Conservation (phyloP, 768 basidiomycete genomes). For the Leccinum fibrillosum region DNA sequence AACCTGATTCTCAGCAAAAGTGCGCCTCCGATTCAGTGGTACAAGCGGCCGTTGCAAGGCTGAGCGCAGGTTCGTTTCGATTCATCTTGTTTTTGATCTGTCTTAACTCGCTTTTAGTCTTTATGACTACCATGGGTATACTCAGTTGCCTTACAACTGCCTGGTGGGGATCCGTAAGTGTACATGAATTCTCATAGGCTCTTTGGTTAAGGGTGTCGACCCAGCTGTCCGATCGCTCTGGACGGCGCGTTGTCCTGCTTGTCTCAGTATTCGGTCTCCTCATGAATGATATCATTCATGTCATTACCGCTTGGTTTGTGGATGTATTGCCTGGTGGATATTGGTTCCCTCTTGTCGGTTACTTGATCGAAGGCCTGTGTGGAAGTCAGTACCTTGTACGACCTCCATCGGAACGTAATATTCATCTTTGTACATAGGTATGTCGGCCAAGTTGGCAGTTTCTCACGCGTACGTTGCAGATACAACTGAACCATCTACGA, state of each 20-base stretch:
- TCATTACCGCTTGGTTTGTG: slow-evolving; percentile 60
- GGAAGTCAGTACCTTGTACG: slow-evolving; percentile 52
- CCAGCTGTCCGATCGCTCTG: slow-evolving; percentile 75
- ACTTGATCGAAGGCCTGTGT: slow-evolving; percentile 62
- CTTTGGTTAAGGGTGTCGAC: not conserved
- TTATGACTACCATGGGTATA: slow-evolving; percentile 63
- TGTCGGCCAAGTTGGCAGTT: slow-evolving; percentile 47
- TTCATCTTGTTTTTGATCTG: not conserved
- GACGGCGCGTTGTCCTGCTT: slow-evolving; percentile 63
- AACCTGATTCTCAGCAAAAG: slow-evolving; percentile 16
- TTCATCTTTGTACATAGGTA: slow-evolving; percentile 37
- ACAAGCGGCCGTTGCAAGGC: slow-evolving; percentile 64
- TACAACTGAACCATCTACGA: slow-evolving; percentile 49
- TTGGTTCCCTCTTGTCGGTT: slow-evolving; percentile 69
- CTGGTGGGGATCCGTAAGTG: slow-evolving; percentile 80
- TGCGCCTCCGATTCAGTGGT: slow-evolving; percentile 73
- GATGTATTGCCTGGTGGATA: slow-evolving; percentile 73
- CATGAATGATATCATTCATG: slow-evolving; percentile 59
- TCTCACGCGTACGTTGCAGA: slow-evolving; percentile 70
- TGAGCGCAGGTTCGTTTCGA: slow-evolving; percentile 52
- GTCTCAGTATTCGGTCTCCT: slow-evolving; percentile 61
- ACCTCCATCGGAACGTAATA: not conserved
- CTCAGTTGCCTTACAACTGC: slow-evolving; percentile 75
- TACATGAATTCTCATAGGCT: not conserved
- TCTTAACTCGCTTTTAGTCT: slow-evolving; percentile 40